Percentiles rank a stretch among this genome's conserved stretches.
phyloP scores from a whole-genome alignment of 306 rosid species.

The Purshia tridentata region DNA sequence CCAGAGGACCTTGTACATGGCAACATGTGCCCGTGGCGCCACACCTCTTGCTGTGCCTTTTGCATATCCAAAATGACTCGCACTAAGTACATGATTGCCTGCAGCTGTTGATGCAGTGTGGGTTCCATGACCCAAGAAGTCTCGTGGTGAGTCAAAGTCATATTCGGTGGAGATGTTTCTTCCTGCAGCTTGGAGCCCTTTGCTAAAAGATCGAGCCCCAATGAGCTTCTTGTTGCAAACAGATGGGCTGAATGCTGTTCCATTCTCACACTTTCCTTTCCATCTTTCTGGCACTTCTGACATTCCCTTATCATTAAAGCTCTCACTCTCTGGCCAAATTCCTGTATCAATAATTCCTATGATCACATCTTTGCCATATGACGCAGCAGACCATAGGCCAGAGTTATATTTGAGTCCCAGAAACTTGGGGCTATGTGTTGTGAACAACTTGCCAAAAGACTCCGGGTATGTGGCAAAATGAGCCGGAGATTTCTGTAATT shows the following conservation, averaged over 20 bases:
- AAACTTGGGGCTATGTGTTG: conserved; percentile 20
- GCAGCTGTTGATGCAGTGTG: conserved; percentile 26
- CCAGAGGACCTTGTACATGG: conserved; percentile 25
- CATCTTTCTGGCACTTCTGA: conserved; percentile 20
- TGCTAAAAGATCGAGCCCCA: conserved; percentile 18
- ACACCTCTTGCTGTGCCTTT: conserved; percentile 19
- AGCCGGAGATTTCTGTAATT: background rate
- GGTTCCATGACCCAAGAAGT: conserved; percentile 21
- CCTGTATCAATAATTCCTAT: conserved; percentile 21
- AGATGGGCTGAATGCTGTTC: conserved; percentile 16
- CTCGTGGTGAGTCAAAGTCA: conserved; percentile 12
- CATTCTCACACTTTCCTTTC: conserved; percentile 23
- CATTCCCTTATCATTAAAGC: conserved; percentile 32
- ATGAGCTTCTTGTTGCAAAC: conserved; percentile 29
- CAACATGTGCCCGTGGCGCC: conserved; percentile 19
- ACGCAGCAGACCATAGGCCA: conserved; percentile 30
- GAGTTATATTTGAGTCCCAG: conserved; percentile 4
- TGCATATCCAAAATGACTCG: conserved; percentile 24
- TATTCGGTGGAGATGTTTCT: background rate
- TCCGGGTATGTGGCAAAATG: conserved; percentile 5
- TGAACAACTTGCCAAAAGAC: conserved; percentile 8
- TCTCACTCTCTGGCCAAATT: conserved; percentile 34
- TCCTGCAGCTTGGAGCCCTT: background rate
- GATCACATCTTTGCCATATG: conserved; percentile 11
- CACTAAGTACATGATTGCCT: conserved; percentile 3